These are phyloP conservation scores for Chlamydomonas reinhardtii DNA, from an alignment of 163 green algal genomes.

Conservation along the genomic window DNA sequence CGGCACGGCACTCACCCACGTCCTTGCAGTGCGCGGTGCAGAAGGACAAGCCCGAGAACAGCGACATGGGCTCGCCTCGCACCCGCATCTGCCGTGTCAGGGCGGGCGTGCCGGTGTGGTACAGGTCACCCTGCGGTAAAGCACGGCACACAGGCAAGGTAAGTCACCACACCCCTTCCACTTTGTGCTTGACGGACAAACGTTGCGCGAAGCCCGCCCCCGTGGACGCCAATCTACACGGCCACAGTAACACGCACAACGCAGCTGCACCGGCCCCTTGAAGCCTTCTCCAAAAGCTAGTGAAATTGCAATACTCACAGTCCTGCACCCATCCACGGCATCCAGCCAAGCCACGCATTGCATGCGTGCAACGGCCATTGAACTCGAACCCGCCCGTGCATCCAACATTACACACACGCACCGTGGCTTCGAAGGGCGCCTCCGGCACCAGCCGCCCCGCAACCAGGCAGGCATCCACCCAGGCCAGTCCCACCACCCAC, in stretches of 20 bases:
- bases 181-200: no score
- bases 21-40: constrained; percentile 15
- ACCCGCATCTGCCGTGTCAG: background rate
- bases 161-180: no score
- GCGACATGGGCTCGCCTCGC: background rate
- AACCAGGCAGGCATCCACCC: constrained; percentile 5
- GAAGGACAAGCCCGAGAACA: constrained; percentile 7
- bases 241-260: no score
- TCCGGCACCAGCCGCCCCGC: constrained; percentile 12
- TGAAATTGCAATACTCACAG: no score
- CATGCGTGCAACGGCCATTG: no score
- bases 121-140: background rate
- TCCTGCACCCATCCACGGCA: no score
- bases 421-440: constrained; percentile 21
- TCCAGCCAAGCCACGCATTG: no score
- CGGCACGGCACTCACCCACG: background rate
- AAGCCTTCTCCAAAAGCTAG: no score
- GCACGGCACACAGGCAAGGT: background rate
- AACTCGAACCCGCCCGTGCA: no score
- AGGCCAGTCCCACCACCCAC: constrained; percentile 36
- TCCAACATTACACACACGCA: background rate
- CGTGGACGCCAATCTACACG: no score
- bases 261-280: no score
- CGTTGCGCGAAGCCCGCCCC: no score
- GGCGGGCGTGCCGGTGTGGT: background rate